Evolutionary conservation across 208 protist species (phyloP).

Genomic region (Acanthamoeba castellanii): DNA sequence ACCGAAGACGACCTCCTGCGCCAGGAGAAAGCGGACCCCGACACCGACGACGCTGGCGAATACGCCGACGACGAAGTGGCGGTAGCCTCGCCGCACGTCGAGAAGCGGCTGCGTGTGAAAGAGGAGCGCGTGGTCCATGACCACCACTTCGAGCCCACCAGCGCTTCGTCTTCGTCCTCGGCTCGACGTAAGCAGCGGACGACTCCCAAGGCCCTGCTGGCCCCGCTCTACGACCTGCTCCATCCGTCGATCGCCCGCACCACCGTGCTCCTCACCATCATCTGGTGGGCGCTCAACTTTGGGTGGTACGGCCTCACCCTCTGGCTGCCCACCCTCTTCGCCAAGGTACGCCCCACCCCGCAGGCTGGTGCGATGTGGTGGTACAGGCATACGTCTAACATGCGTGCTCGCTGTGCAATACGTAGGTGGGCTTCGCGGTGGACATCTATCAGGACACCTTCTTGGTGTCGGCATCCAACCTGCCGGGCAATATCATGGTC

Average conservation of each 20-base stretch:
- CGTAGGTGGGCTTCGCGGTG: background rate
- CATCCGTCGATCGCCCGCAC: constrained; percentile 61
- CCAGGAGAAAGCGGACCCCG: background rate
- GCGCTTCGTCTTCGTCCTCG: background rate
- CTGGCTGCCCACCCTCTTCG: constrained; percentile 78
- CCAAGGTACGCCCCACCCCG: background rate
- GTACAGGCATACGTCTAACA: background rate
- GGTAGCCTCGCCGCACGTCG: background rate
- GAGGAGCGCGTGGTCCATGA: background rate
- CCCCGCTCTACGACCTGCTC: background rate
- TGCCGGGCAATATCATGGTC: constrained; percentile 70
- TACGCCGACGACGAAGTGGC: background rate
- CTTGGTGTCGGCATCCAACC: constrained; percentile 39
- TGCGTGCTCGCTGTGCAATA: too few species aligned
- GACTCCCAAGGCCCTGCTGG: background rate
- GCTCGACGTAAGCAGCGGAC: background rate
- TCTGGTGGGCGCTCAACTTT: constrained; percentile 77
- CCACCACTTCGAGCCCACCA: background rate
- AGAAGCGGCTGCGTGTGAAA: background rate
- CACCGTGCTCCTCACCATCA: constrained; percentile 58
- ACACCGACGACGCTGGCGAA: background rate
- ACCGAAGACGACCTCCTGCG: background rate
- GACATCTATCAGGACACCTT: constrained; percentile 74
- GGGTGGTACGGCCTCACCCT: constrained; percentile 80
- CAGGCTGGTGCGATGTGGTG: background rate